Evolutionary conservation across 2,329 filamentous ascomycete species (phyloP).

Genomic region (Zalaria obscura): DNA sequence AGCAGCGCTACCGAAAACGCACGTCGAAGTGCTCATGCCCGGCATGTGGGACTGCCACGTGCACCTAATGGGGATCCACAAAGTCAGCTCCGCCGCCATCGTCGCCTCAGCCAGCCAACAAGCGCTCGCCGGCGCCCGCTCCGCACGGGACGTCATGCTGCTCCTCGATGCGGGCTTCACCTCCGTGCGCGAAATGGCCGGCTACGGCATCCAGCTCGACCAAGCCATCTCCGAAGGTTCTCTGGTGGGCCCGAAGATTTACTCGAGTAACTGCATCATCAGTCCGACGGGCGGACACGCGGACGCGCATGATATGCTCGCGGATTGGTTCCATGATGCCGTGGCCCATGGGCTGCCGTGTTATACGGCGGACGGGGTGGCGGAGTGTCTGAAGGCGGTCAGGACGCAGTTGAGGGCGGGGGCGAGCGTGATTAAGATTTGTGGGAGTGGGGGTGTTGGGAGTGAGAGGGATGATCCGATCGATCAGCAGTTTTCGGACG

Average conservation of each 20-base stretch:
- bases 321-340: slow-evolving; percentile 19
- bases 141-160: slow-evolving; percentile 24
- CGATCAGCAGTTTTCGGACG: slow-evolving; percentile 11
- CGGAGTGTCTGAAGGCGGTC: slow-evolving; percentile 30
- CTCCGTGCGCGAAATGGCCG: slow-evolving; percentile 34
- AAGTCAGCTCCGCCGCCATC: slow-evolving; percentile 9
- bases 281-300: slow-evolving; percentile 37
- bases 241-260: slow-evolving; percentile 35
- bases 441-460: slow-evolving; percentile 19
- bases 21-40: slow-evolving; percentile 33
- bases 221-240: slow-evolving; percentile 29
- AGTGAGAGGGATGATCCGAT: slow-evolving; percentile 11
- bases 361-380: slow-evolving; percentile 27
- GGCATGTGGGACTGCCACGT: slow-evolving; percentile 41
- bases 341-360: slow-evolving; percentile 17
- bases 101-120: slow-evolving; percentile 11
- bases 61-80: slow-evolving; percentile 29
- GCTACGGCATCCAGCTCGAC: slow-evolving; percentile 30
- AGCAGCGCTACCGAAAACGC: slow-evolving; percentile 11
- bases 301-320: slow-evolving; percentile 26
- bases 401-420: slow-evolving; percentile 30
- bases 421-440: slow-evolving; percentile 33
- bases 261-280: slow-evolving; percentile 29
- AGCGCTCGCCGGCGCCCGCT: slow-evolving; percentile 26
- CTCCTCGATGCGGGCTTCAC: slow-evolving; percentile 37